A percentile compares a stretch with the other conserved stretches of the same genome.
phyloP scores from a whole-genome alignment of 2,329 filamentous ascomycete species.

The Immersiporthe knoxdaviesiana region DNA sequence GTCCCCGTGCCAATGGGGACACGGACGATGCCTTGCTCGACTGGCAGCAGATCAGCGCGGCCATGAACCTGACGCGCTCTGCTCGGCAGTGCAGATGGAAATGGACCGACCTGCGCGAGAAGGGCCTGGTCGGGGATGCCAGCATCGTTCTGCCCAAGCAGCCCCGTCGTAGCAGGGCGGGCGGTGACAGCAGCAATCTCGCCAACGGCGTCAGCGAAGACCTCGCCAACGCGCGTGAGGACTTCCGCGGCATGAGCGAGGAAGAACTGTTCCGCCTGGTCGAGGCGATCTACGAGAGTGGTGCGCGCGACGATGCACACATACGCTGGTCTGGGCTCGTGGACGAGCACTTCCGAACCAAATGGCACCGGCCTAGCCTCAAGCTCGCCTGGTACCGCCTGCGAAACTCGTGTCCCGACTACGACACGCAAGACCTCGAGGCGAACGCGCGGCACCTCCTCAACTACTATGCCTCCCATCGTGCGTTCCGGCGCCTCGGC shows the following conservation, averaged over 20 bases:
- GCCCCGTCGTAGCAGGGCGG: slow-evolving; percentile 28
- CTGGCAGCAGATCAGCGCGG: slow-evolving; percentile 66
- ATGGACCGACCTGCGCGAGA: slow-evolving; percentile 58
- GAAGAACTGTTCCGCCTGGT: slow-evolving; percentile 51
- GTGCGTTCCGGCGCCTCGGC: slow-evolving; percentile 11
- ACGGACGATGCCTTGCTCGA: slow-evolving; percentile 59
- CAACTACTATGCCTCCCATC: slow-evolving; percentile 16
- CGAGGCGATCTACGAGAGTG: slow-evolving; percentile 46
- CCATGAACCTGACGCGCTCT: slow-evolving; percentile 64
- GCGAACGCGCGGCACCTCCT: slow-evolving; percentile 43
- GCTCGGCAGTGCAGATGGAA: slow-evolving; percentile 71
- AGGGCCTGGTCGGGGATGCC: slow-evolving; percentile 32
- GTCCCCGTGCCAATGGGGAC: slow-evolving; percentile 39
- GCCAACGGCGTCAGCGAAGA: slow-evolving; percentile 44
- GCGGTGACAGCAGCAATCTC: slow-evolving; percentile 24
- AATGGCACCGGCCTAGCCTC: slow-evolving; percentile 44
- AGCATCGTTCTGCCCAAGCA: slow-evolving; percentile 28
- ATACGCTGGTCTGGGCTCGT: slow-evolving; percentile 55
- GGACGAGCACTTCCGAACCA: slow-evolving; percentile 44
- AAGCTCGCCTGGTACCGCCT: slow-evolving; percentile 46
- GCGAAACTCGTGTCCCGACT: slow-evolving; percentile 40
- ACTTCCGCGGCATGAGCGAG: slow-evolving; percentile 47
- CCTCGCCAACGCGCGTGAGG: slow-evolving; percentile 47
- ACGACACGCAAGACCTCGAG: slow-evolving; percentile 38
- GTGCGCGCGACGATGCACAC: slow-evolving; percentile 46